Base-by-base conservation (phyloP, 129 eudicot genomes). In the Silybum marianum region DNA sequence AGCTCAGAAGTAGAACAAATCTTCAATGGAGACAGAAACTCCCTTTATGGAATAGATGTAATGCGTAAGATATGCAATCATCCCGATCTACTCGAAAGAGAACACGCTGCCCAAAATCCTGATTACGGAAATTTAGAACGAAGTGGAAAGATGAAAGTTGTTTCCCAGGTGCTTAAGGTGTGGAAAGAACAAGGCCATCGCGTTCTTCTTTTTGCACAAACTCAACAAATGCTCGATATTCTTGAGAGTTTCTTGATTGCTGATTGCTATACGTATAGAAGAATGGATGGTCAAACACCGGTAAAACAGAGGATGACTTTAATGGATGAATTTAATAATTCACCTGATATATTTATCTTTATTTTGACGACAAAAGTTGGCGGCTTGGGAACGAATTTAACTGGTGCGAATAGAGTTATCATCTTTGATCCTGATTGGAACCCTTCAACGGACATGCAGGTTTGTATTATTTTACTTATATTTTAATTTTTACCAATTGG, bases 341-440 rank as follows among this genome's bases (percentile, higher is more conserved):
- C 90, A 63, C 77, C 80, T 34, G 97, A 95, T 81, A 86, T 95
- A 19, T 95, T 95, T 80, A 86, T 95, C 68, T 93, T 95, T 71
- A 91, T 95, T 76, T 87, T 93, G 85, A 95, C 99, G 0, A 95
- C 99, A 67, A 95, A 88, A 85, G 99, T 95, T 87, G 99, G 99
- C 69, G 99, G 99, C 60, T 73, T 95, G 83, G 99, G 99, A 44
- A 95, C 99, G 19, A 95, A 95, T 81, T 82, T 95, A 74, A 95
- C 94, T 0, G 99, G 99, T 73, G 99, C 99, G 4, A 86, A 95
- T 83, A 86, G 99, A 81, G 99, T 95, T 18, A 95, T 93, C 77
- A 95, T 95, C 62, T 95, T 93, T 85, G 98, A 95, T 81, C 99
- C 99, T 63, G 98, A 95, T 80, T 95, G 99, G 98, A 95, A 95